Evolutionary conservation across 768 basidiomycete species (phyloP).

Genomic region (Myochromella boudieri): DNA sequence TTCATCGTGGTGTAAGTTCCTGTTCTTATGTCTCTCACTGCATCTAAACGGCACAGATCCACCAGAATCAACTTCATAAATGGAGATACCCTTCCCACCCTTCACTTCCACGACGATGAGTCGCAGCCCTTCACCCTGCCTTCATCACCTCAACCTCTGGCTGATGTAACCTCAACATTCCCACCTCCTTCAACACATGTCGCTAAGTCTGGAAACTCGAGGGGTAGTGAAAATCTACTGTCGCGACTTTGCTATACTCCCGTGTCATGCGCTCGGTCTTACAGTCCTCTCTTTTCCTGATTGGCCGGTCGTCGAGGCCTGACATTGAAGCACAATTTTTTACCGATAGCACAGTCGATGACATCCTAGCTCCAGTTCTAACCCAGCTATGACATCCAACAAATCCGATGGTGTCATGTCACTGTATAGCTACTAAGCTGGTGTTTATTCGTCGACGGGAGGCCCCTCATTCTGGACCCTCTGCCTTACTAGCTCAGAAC

Average conservation of each 20-base stretch:
- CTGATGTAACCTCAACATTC: constrained; percentile 50
- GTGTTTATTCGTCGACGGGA: too few species aligned
- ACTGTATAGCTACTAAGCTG: too few species aligned
- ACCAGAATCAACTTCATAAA: constrained; percentile 87
- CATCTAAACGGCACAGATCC: too few species aligned
- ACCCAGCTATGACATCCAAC: too few species aligned
- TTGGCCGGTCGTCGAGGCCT: constrained; percentile 90
- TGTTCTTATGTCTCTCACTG: too few species aligned
- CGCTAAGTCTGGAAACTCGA: constrained; percentile 50
- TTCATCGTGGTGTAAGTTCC: too few species aligned
- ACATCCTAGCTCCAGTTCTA: constrained; percentile 80
- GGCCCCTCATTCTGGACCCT: too few species aligned
- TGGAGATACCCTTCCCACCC: constrained; percentile 81
- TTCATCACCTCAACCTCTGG: constrained; percentile 35
- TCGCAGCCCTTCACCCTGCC: constrained; percentile 73
- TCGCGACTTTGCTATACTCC: constrained; percentile 72
- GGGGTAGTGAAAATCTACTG: constrained; percentile 89
- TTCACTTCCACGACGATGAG: constrained; percentile 98
- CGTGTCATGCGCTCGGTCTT: constrained; percentile 84
- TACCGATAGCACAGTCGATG: constrained; percentile 83
- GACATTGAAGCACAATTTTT: constrained; percentile 91
- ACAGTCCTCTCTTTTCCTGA: constrained; percentile 82
- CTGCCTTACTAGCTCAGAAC: too few species aligned
- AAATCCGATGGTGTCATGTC: too few species aligned
- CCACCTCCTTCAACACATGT: constrained; percentile 57